Conservation (phyloP, 148 eudicot species). For the Chenopodium suecicum region DNA sequence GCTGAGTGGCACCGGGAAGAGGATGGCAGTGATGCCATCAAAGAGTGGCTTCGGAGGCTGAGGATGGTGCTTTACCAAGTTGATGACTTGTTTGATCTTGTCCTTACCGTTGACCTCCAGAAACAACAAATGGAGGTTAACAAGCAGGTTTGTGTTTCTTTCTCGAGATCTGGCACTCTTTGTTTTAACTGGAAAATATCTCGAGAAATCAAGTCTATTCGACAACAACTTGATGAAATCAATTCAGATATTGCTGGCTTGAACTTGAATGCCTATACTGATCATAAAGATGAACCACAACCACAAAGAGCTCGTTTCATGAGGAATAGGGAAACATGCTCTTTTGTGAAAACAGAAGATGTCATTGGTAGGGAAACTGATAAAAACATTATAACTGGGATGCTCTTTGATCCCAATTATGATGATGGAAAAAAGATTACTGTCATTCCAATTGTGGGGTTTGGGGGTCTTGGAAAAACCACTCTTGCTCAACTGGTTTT, state of each 20-base stretch:
- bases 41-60: constrained; percentile 4
- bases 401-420: constrained; percentile 7
- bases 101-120: neutral
- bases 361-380: constrained; percentile 15
- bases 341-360: constrained; percentile 9
- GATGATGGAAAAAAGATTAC: constrained; percentile 6
- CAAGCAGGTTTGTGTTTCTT: neutral
- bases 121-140: neutral
- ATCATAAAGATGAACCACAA: neutral
- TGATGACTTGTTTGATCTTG: constrained; percentile 7
- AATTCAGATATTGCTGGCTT: constrained; percentile 14
- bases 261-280: neutral
- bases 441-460: constrained; percentile 20
- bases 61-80: neutral
- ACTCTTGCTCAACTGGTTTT: constrained; percentile 22
- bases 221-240: constrained; percentile 4
- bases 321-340: constrained; percentile 5
- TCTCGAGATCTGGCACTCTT: neutral
- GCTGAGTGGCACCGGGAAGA: neutral
- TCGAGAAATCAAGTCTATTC: constrained; percentile 12
- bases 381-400: neutral
- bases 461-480: constrained; percentile 22
- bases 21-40: neutral
- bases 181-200: constrained; percentile 6
- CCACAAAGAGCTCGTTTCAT: neutral